A percentile compares a stretch with the other conserved stretches of the same genome.
phyloP scores from a whole-genome alignment of 176 grass and related monocot genomes.

The Juncus inflexus region DNA sequence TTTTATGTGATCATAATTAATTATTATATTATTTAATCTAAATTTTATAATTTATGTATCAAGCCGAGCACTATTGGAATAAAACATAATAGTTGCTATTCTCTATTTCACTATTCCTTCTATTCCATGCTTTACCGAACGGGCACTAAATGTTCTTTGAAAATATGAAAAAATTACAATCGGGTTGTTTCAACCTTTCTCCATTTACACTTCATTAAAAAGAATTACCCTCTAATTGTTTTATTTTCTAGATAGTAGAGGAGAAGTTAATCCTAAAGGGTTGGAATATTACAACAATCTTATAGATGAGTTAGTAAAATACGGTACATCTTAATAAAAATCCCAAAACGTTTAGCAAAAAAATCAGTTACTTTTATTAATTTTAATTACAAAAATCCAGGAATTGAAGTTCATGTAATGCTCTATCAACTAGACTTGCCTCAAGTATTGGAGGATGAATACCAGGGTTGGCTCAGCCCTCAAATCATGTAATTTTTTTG shows the following conservation, averaged over 20 bases:
- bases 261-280: conserved; percentile 60
- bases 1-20: too few species aligned
- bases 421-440: conserved; percentile 78
- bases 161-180: too few species aligned
- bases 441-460: conserved; percentile 74
- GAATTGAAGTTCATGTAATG: conserved; percentile 69
- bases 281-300: conserved; percentile 73
- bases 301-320: conserved; percentile 59
- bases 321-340: conserved; percentile 26
- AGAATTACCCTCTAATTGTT: not conserved
- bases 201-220: too few species aligned
- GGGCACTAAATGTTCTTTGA: too few species aligned
- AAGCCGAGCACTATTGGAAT: too few species aligned
- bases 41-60: too few species aligned
- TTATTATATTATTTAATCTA: too few species aligned
- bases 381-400: conserved; percentile 18
- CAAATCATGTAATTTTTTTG: conserved; percentile 64
- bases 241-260: conserved; percentile 50
- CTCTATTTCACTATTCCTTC: too few species aligned
- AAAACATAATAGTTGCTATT: too few species aligned
- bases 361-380: not conserved
- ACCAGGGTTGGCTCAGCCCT: conserved; percentile 65
- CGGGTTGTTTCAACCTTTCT: too few species aligned
- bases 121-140: too few species aligned
- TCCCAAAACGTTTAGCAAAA: not conserved